A percentile compares a stretch with the other conserved stretches of the same genome.
These are phyloP conservation scores for Candida pseudofarinosa DNA, from an alignment of 805 yeast genomes.

Conservation along the genomic window DNA sequence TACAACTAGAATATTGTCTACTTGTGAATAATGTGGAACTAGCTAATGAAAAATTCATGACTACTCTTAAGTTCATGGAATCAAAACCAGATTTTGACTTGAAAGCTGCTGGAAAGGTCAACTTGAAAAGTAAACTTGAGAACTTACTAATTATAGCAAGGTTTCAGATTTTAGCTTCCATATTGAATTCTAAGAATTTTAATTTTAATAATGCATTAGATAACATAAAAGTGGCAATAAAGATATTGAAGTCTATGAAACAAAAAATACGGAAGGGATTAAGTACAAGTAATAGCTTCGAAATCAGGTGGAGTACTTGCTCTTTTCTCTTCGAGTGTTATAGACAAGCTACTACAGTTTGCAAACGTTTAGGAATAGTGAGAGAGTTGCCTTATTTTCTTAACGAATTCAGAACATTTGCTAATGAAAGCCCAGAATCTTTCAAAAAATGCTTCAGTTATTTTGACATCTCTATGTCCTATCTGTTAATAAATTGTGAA, in stretches of 20 bases:
- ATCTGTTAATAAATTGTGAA: not conserved
- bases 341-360: conserved; percentile 32
- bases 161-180: conserved; percentile 30
- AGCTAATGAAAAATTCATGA: conserved; percentile 20
- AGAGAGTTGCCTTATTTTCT: conserved; percentile 56
- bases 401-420: conserved; percentile 44
- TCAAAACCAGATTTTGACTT: conserved; percentile 26
- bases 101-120: conserved; percentile 10
- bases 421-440: conserved; percentile 24
- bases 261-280: conserved; percentile 30
- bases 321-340: conserved; percentile 35
- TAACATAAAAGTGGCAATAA: conserved; percentile 47
- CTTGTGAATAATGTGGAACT: conserved; percentile 12
- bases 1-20: conserved; percentile 27
- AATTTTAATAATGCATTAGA: conserved; percentile 26
- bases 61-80: conserved; percentile 18
- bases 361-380: conserved; percentile 49
- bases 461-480: conserved; percentile 6
- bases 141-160: conserved; percentile 29
- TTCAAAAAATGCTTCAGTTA: conserved; percentile 15
- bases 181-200: conserved; percentile 13
- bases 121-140: conserved; percentile 16
- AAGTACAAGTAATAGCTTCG: conserved; percentile 15
- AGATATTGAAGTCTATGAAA: conserved; percentile 50
- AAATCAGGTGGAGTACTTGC: conserved; percentile 35